phyloP scores from a whole-genome alignment of 805 yeast genomes.

The Ogataea haglerorum region DNA sequence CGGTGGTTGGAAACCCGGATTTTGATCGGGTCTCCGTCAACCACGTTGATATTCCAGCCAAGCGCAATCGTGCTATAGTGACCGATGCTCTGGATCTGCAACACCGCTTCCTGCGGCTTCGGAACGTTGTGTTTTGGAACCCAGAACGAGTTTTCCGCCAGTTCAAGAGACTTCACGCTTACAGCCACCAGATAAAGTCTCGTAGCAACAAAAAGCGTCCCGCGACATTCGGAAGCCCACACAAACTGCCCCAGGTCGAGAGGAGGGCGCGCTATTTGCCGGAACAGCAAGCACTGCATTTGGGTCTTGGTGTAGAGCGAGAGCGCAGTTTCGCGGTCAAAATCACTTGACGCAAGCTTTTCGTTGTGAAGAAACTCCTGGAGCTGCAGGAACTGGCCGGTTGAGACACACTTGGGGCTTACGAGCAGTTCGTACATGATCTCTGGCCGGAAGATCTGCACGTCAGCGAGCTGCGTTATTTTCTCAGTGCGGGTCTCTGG shows the following conservation, averaged over 20 bases:
- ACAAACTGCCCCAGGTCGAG: constrained; percentile 4
- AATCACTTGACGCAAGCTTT: not conserved
- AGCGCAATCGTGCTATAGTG: constrained; percentile 1
- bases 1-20: constrained; percentile 2
- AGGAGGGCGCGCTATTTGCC: not conserved
- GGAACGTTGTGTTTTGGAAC: not conserved
- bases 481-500: not conserved
- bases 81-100: not conserved
- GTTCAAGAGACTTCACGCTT: not conserved
- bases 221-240: constrained; percentile 2
- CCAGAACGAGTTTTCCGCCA: constrained; percentile 1
- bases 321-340: not conserved
- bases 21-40: not conserved
- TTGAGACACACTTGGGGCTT: not conserved
- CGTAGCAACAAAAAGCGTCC: constrained; percentile 2
- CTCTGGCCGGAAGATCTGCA: not conserved
- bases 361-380: not conserved
- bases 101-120: not conserved
- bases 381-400: not conserved
- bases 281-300: constrained; percentile 3
- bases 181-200: constrained; percentile 5
- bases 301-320: constrained; percentile 6
- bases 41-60: constrained; percentile 6
- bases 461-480: not conserved
- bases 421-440: not conserved